These are phyloP conservation scores for Tritrichomonas foetus DNA, from an alignment of 208 protist species.

Conservation along the genomic window DNA sequence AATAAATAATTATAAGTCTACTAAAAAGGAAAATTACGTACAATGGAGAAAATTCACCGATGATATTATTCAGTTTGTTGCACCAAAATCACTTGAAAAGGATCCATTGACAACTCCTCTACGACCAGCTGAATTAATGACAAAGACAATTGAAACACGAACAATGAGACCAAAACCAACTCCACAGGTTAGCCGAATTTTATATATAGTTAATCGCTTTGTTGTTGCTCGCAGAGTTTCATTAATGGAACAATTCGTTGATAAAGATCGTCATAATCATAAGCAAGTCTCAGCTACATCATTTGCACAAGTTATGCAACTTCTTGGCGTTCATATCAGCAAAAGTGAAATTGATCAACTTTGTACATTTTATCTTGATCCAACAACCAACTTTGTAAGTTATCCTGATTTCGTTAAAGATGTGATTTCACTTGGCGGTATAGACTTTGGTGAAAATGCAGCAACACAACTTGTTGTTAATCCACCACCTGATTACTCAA, in stretches of 20 bases:
- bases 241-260: not conserved
- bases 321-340: not conserved
- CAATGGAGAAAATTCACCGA: not conserved
- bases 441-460: not conserved
- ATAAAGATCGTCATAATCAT: slow-evolving; percentile 29
- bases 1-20: not conserved
- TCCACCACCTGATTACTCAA: not conserved
- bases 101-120: not conserved
- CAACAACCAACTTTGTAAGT: not conserved
- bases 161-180: not conserved
- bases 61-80: not conserved
- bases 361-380: not conserved
- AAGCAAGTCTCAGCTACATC: not conserved
- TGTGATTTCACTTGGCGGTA: not conserved
- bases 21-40: not conserved
- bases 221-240: not conserved
- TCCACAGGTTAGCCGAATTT: not conserved
- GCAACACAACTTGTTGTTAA: not conserved
- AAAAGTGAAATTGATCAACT: not conserved
- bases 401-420: not conserved
- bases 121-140: not conserved
- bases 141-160: not conserved
- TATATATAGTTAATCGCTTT: slow-evolving; percentile 7
- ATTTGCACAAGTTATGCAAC: slow-evolving; percentile 30
- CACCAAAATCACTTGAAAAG: not conserved